Evolutionary conservation across 2,329 filamentous ascomycete genomes (phyloP).

Genomic region (Phaeosphaeriaceae sp.): DNA sequence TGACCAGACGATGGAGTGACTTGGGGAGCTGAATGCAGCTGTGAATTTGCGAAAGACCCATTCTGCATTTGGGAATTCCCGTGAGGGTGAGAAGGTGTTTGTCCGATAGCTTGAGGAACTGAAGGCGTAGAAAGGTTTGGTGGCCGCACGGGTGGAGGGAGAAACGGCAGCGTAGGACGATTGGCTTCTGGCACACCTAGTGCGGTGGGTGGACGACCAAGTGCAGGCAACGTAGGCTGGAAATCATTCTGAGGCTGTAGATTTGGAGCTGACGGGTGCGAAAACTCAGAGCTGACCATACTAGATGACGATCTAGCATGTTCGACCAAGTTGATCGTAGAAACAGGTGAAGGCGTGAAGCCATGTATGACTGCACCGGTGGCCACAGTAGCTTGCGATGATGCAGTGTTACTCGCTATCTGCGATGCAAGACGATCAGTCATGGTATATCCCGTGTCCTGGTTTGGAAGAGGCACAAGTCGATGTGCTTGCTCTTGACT

Average conservation of each 20-base stretch:
- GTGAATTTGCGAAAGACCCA: not conserved
- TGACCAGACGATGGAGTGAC: not conserved
- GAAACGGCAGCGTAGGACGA: not conserved
- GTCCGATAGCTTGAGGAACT: not conserved
- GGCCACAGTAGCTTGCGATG: too few relatives aligned
- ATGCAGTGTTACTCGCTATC: too few relatives aligned
- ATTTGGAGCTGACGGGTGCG: not conserved
- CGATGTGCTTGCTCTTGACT: constrained; percentile 10
- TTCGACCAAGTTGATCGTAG: too few relatives aligned
- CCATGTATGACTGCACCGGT: not conserved
- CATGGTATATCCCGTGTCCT: too few relatives aligned
- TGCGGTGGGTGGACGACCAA: not conserved
- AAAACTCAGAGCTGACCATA: not conserved
- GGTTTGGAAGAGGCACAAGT: constrained; percentile 12
- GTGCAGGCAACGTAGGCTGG: not conserved
- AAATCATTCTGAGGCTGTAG: not conserved
- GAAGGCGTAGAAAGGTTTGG: not conserved
- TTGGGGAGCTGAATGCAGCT: not conserved
- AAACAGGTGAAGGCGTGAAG: not conserved
- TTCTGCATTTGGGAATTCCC: not conserved
- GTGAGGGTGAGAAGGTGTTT: not conserved
- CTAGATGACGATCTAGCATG: not conserved
- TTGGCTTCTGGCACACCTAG: not conserved
- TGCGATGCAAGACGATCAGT: too few relatives aligned
- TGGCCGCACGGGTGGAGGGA: not conserved